phyloP scores from a whole-genome alignment of 768 basidiomycete genomes.

The Lentinula edodes region DNA sequence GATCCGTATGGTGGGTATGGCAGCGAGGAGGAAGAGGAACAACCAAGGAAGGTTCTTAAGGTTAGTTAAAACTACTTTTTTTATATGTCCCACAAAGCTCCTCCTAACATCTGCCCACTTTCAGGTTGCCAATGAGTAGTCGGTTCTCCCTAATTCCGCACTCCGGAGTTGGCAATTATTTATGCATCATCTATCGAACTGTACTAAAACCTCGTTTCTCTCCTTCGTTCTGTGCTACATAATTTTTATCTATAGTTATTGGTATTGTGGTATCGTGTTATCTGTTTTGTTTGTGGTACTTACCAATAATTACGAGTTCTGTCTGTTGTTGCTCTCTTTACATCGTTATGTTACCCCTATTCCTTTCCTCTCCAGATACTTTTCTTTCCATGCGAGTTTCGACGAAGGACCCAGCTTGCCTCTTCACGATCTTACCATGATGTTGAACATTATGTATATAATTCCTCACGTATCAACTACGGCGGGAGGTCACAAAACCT shows the following conservation, averaged over 20 bases:
- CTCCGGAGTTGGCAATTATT: not conserved
- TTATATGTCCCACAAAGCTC: not conserved
- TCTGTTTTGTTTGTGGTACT: not conserved
- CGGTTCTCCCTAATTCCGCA: not conserved
- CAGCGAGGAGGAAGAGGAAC: conserved; percentile 5
- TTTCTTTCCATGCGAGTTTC: not conserved
- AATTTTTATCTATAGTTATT: not conserved
- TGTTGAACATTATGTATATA: no score
- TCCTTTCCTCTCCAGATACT: not conserved
- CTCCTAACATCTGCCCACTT: not conserved
- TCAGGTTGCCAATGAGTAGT: conserved; percentile 3
- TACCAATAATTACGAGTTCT: not conserved
- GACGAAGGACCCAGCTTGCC: not conserved
- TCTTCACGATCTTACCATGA: no score
- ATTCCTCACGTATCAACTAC: no score
- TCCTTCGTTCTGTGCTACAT: not conserved
- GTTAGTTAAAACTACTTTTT: not conserved
- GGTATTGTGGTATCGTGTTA: not conserved
- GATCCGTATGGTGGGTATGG: conserved; percentile 6
- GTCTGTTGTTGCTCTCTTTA: not conserved
- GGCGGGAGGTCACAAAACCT: no score
- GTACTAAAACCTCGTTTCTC: not conserved
- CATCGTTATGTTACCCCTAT: not conserved
- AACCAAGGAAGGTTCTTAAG: not conserved
- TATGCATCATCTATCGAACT: conserved; percentile 1